Evolutionary conservation across 805 yeast genomes (phyloP), one percentile per base, ranked within the genome.

Genomic region (Nakazawaea ambrosiae): DNA sequence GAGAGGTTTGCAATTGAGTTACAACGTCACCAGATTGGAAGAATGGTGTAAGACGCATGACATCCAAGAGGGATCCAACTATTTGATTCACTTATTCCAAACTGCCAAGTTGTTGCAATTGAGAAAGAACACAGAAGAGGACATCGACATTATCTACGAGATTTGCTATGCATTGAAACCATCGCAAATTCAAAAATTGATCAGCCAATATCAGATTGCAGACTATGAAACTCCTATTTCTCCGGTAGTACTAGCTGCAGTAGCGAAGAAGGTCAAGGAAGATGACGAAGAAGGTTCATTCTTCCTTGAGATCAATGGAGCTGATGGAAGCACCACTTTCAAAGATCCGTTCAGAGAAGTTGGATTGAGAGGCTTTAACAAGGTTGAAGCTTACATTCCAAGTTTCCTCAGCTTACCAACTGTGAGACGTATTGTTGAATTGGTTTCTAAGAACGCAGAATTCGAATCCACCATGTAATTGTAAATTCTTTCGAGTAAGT

Each of bases 1-100:
- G 66, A 81, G 98, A 56, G 97, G 97, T 33, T 72, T 92, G 49
- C 98, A 92, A 63, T 78, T 92, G 62, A 92, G 88, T 58, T 92
- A 92, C 65, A 92, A 92, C 59, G 94, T 89, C 38, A 92, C 98
- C 3, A 76, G 97, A 53, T 72, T 92, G 51, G 97, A 88, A 60
- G 99, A 92, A 64, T 92, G 98, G 98, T 90, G 97, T 62, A 90
- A 87, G 65, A 78, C 87, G 6, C 96, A 90, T 58, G 89, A 83
- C 36, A 76, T 92, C 45, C 82, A 83, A 35, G 96, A 89, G 55
- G 95, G 94, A 2, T 75, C 90, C 4, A 76, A 79, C 27, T 79
- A 87, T 53, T 71, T 92, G 55, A 80, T 81, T 45, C 97, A 89
- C 55, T 68, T 92, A 54, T 71, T 88, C 48, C 97, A 92, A 63